Base-by-base conservation (phyloP, 768 basidiomycete genomes). In the Rickenella mellea region DNA sequence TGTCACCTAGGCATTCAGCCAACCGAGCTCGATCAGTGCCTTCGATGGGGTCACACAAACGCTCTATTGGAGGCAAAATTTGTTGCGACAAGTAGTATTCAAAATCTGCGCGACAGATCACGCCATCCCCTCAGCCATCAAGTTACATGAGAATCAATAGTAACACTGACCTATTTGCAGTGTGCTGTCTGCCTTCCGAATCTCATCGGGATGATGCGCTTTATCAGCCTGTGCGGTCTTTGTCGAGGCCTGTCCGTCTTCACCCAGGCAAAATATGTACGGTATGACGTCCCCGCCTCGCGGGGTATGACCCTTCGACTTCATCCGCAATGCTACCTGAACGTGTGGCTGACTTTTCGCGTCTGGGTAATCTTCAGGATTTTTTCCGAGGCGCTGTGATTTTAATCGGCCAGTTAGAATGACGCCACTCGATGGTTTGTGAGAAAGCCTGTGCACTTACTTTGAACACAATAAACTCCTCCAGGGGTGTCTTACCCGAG, bases 301-400 rank as follows among this genome's bases (percentile, higher is more conserved):
- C 0, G 90, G 87, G 9, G 76, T 78, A 5, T 74, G 78, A 25
- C 92, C 90, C 48, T 76, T 84, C 4, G 77, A 70, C 63, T 92
- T 93, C 81, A 94, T 76, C 28, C 87, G 74, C 38, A 96, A 65
- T 0, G 93, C 94, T 14, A 99, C 96, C 54, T 96, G 92, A 1
- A 98, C 94, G 54, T 99, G 96, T 1, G 96, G 96, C 52, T 93
- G 93, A 28, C 70, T 80, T 62, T 97, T 97, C 6, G 78, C 85
- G 56, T 98, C 94, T 0, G 94, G 93, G 56, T 97, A 99, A 53
- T 96, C 93, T 52, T 94, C 87, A 0, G 94, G 94, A 48, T 89
- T 89, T 67, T 97, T 98, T 11, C 96, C 89, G 42, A 99, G 70
- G 42, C 96, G 85, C 91, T 96, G 55, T 19, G 38, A 24, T 27